Conservation (phyloP, 2,329 filamentous ascomycete species). For the Exophiala alcalophila region DNA sequence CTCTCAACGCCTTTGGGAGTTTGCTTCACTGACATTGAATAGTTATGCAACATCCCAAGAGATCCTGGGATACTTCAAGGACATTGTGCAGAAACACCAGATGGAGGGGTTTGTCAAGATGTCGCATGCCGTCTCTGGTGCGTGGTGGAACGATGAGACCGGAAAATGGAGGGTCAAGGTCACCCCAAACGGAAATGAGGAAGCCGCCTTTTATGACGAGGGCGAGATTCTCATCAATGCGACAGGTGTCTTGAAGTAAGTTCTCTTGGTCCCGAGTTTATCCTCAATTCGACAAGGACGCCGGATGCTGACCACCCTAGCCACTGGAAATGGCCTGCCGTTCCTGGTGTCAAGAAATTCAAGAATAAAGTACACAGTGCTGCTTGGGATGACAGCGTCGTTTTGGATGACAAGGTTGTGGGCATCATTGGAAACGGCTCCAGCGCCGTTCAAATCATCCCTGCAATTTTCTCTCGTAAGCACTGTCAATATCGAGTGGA, state of each 20-base stretch:
- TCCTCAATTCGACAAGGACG: neutral
- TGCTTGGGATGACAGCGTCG: conserved; percentile 49
- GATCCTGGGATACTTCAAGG: conserved; percentile 22
- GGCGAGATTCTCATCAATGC: conserved; percentile 56
- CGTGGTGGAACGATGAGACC: conserved; percentile 1
- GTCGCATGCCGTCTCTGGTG: neutral
- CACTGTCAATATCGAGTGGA: too few species aligned
- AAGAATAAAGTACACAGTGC: conserved; percentile 33
- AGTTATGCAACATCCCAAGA: conserved; percentile 10
- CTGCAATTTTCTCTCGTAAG: conserved; percentile 13
- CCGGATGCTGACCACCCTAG: conserved; percentile 35
- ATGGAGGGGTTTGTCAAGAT: conserved; percentile 18
- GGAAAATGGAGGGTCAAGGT: neutral
- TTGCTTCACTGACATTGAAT: conserved; percentile 11
- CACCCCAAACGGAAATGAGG: neutral
- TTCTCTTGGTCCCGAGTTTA: neutral
- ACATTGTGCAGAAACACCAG: conserved; percentile 13
- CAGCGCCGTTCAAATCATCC: conserved; percentile 53
- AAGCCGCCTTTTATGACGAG: conserved; percentile 23
- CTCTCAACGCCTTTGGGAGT: neutral
- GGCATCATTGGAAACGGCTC: conserved; percentile 64
- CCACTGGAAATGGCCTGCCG: conserved; percentile 42
- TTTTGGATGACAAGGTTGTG: conserved; percentile 48
- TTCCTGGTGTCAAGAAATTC: conserved; percentile 30
- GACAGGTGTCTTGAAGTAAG: conserved; percentile 51